Evolutionary conservation across 345 rosid species (phyloP).

Genomic region (Microthlaspi erraticum): DNA sequence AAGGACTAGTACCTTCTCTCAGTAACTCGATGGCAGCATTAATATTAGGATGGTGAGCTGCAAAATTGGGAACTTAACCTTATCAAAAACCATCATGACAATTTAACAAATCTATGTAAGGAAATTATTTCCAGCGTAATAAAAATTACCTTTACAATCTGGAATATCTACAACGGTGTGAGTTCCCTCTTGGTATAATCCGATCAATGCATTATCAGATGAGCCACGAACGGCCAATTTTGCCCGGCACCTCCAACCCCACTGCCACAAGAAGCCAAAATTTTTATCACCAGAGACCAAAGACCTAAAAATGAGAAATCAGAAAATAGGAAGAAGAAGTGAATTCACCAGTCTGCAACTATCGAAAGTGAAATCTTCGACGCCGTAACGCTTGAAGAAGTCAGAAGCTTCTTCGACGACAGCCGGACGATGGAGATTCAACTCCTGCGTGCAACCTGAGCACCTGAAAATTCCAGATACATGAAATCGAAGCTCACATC

Average conservation of each 20-base stretch:
- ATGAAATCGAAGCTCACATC: neutral
- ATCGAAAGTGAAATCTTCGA: conserved; percentile 84
- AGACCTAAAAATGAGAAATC: neutral
- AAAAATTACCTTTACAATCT: conserved; percentile 67
- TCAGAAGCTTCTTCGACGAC: conserved; percentile 72
- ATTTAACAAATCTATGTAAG: neutral
- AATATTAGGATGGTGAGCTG: conserved; percentile 94
- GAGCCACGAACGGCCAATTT: conserved; percentile 91
- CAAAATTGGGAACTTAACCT: conserved; percentile 33
- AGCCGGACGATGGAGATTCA: conserved; percentile 76
- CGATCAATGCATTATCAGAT: conserved; percentile 66
- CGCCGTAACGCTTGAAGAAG: conserved; percentile 68
- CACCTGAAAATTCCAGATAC: conserved; percentile 56
- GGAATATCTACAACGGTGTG: conserved; percentile 88
- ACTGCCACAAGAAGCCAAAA: conserved; percentile 50
- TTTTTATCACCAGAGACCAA: conserved; percentile 4
- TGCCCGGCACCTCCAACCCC: conserved; percentile 97
- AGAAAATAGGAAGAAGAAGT: neutral
- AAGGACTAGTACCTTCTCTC: conserved; percentile 61
- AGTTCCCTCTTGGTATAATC: conserved; percentile 88
- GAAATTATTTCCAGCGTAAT: neutral
- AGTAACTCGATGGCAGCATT: conserved; percentile 82
- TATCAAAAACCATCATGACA: conserved; percentile 2
- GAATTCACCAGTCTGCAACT: conserved; percentile 69
- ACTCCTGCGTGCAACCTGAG: conserved; percentile 93